Base-by-base conservation (phyloP, 257 asterid genomes). In the Solanum tarijense region DNA sequence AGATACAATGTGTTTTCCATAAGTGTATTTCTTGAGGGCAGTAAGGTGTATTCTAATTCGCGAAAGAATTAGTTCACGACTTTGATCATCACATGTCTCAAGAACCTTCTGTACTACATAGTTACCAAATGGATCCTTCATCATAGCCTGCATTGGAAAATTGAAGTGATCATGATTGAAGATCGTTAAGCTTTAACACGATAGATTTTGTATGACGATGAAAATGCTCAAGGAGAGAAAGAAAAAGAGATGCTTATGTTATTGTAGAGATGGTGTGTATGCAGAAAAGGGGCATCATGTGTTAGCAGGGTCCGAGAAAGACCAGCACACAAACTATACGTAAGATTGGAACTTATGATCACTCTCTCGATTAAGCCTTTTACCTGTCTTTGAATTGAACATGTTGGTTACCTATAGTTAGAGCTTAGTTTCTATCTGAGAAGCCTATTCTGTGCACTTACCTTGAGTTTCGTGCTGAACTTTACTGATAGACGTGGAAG, bases 81-180 rank as follows among this genome's bases (percentile, higher is more conserved):
- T 94, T 32, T 87, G 91, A 29, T 93, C 96, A 83, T 96, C 98
- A 69, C 98, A 96, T 2, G 98, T 96, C 92, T 95, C 98, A 3
- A 96, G 95, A n/a, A 96, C 96, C 89, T 94, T 96, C 89, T 95
- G 98, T 52, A 94, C 99, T 3, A 96, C 98, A 81, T 94, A 96
- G 93, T 96, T 96, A 27, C 97, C 98, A 36, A 95, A 95, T 32
- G 95, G 99, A 86, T 96, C 98, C 91, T 96, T 96, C 99, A 96
- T 96, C 99, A 95, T 96, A 72, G 93, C 98, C 99, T 96, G 93
- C 84, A 87, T 48, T 18, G 16, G 9, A 43, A n/a, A 79, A 27
- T 41, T 7, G 0, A 27, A 43, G 1, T 0, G 60, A 78, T 39
- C 62, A 78, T 41, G 36, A 23, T 11, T 75, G 12, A 36, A 76